A percentile compares a stretch with the other conserved stretches of the same genome.
phyloP scores from a whole-genome alignment of 345 rosid genomes.

The Erodium maritimum region DNA sequence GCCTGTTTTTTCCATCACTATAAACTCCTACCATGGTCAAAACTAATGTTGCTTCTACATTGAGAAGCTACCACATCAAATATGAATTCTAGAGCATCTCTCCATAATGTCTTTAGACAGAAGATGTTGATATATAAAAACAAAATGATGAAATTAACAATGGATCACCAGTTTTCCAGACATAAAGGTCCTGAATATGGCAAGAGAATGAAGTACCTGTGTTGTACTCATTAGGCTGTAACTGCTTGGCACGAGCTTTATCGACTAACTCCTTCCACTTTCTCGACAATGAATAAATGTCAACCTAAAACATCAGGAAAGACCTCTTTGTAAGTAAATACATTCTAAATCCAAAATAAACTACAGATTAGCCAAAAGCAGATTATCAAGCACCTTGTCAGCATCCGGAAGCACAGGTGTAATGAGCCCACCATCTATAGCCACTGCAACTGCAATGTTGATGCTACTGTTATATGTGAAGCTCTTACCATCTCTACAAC shows the following conservation, averaged over 20 bases:
- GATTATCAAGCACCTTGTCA: conserved; percentile 52
- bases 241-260: conserved; percentile 89
- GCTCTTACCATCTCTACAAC: conserved; percentile 87
- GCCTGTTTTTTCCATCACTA: too few species aligned
- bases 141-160: too few species aligned
- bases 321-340: not conserved
- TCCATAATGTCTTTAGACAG: too few species aligned
- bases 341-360: not conserved
- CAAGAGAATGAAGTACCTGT: conserved; percentile 35
- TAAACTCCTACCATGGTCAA: too few species aligned
- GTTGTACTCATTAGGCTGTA: conserved; percentile 87
- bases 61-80: too few species aligned
- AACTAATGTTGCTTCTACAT: too few species aligned
- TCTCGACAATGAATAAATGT: conserved; percentile 83
- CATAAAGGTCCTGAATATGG: not conserved
- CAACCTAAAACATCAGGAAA: conserved; percentile 37
- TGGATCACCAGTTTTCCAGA: too few species aligned
- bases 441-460: conserved; percentile 95
- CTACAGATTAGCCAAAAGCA: not conserved
- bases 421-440: conserved; percentile 81
- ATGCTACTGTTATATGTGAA: conserved; percentile 71
- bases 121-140: too few species aligned
- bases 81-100: too few species aligned
- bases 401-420: conserved; percentile 97
- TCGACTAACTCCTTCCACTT: conserved; percentile 97